phyloP scores from a whole-genome alignment of 2,329 filamentous ascomycete genomes.

The Cladosporium colombiae region DNA sequence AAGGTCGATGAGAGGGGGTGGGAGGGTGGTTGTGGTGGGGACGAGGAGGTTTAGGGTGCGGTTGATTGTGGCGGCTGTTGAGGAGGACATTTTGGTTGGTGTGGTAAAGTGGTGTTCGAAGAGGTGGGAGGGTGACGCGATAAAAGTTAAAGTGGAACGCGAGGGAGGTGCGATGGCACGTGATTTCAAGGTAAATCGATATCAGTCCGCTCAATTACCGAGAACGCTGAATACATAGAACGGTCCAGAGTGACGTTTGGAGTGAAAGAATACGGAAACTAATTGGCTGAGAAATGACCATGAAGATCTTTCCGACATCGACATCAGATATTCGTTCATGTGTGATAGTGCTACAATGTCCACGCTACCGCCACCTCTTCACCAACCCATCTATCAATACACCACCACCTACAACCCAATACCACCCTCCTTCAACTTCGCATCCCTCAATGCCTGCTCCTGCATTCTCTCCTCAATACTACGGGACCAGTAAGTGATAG shows the following conservation, averaged over 20 bases:
- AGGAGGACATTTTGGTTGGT: background rate
- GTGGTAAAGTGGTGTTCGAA: background rate
- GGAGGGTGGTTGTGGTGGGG: conserved; percentile 64
- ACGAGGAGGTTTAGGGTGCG: conserved; percentile 72
- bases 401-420: background rate
- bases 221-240: background rate
- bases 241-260: background rate
- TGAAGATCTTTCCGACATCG: background rate
- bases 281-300: background rate
- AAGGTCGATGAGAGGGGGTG: conserved; percentile 68
- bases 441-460: conserved; percentile 12
- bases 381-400: background rate
- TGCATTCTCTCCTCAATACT: conserved; percentile 1
- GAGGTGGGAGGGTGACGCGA: background rate
- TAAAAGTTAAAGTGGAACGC: background rate
- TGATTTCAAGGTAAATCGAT: background rate
- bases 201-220: background rate
- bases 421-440: conserved; percentile 2
- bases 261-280: background rate
- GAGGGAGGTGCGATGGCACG: background rate
- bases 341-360: background rate
- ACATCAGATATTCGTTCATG: background rate
- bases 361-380: background rate
- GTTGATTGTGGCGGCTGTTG: conserved; percentile 72
- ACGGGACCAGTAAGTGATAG: background rate